Base-by-base conservation (phyloP, 108 stramenopile genomes). In the Epipyxis sp. region DNA sequence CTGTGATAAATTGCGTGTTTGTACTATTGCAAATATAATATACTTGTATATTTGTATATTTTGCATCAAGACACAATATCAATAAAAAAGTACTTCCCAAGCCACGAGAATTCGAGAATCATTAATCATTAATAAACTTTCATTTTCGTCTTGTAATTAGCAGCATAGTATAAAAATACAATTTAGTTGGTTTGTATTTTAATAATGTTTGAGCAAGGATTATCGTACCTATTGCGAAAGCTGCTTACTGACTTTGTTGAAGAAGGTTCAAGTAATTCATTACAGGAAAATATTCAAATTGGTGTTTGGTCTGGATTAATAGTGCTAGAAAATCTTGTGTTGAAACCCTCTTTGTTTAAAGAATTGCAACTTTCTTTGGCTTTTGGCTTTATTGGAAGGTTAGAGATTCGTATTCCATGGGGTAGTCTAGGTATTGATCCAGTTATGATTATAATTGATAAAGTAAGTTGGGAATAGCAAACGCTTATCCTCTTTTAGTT, bases 401-500 rank as follows among this genome's bases (percentile, higher is more conserved):
- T 82, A 43, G 80, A 82, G 57, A 59, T 82, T 0, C 76, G 37
- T 30, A 82, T 82, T 61, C 82, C 82, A 1, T 81, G 74, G 78
- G 59, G 76, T 1, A 76, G 46, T 40, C 76, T 82, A 29, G 34
- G 80, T 41, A 80, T 34, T 61, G 82, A 80, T 27, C 79, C 82
- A 20, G 65, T 82, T 59, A 34, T 77, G 42, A 32, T 81, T 41
- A 76, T 34, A 27, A 27, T 82, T 6, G 72, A 82, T 1, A 78
- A 77, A 76, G 78, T 82, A n/a, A n/a, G n/a, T n/a, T n/a, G n/a
- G n/a, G 79, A 79, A 69, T 20, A 44, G 3, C 2, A 42, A 80
- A 72, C n/a, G n/a, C n/a, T n/a, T n/a, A n/a, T n/a, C n/a, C n/a
- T n/a, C n/a, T n/a, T n/a, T n/a, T n/a, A n/a, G n/a, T n/a, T n/a